Evolutionary conservation across 1,284 basidiomycete genomes (phyloP).

Genomic region (Fomes fomentarius): DNA sequence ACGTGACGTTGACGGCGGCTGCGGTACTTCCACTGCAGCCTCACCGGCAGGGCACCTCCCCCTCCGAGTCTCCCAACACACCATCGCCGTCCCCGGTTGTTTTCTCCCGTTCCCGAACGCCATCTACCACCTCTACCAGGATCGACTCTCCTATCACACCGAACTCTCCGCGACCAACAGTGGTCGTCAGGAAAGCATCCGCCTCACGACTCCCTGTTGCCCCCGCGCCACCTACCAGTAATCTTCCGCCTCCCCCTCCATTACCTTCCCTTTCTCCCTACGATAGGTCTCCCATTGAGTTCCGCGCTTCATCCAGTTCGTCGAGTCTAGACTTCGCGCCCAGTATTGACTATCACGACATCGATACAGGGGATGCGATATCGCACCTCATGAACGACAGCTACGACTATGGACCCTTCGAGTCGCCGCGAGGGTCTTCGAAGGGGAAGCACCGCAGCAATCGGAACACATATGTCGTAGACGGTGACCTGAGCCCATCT

Average conservation of each 20-base stretch:
- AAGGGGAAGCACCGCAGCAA: slow-evolving; percentile 17
- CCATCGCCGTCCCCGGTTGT: slow-evolving; percentile 29
- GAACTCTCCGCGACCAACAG: slow-evolving; percentile 23
- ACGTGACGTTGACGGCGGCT: slow-evolving; percentile 4
- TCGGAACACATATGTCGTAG: slow-evolving; percentile 14
- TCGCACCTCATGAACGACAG: slow-evolving; percentile 24
- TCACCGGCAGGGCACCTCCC: slow-evolving; percentile 27
- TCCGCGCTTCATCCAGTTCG: slow-evolving; percentile 45
- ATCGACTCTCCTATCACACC: slow-evolving; percentile 24
- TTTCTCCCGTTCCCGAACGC: slow-evolving; percentile 28
- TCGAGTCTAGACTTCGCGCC: slow-evolving; percentile 35
- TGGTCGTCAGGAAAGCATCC: slow-evolving; percentile 35
- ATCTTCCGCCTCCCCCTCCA: slow-evolving; percentile 32
- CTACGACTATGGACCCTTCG: slow-evolving; percentile 21
- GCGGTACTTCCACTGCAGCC: slow-evolving; percentile 18
- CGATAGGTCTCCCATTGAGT: slow-evolving; percentile 27
- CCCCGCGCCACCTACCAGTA: slow-evolving; percentile 27
- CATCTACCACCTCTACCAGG: slow-evolving; percentile 23
- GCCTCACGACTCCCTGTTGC: slow-evolving; percentile 28
- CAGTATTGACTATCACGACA: slow-evolving; percentile 23
- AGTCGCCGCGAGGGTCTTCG: slow-evolving; percentile 4
- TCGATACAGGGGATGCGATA: slow-evolving; percentile 24
- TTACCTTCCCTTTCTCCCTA: slow-evolving; percentile 26
- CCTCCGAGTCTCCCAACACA: slow-evolving; percentile 23
- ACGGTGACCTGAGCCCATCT: slow-evolving; percentile 12